Percentiles rank a stretch among this genome's conserved stretches.
These are phyloP conservation scores for Cercospora sp. DNA, from an alignment of 2,329 filamentous ascomycete species.

Conservation along the genomic window DNA sequence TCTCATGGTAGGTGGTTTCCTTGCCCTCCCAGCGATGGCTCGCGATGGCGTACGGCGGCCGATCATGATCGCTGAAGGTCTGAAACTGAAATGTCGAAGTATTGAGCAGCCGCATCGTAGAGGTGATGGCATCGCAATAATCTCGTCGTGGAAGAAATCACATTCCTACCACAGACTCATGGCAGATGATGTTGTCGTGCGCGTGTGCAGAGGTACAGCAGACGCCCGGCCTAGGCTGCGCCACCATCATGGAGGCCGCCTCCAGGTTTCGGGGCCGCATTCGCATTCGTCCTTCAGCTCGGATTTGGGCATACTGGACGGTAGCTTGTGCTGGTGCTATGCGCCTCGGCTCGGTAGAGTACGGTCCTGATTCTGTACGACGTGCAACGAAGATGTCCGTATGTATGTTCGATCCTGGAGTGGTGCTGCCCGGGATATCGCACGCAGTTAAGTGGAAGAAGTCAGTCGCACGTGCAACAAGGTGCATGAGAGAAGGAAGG, in stretches of 20 bases:
- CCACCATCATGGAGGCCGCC: neutral
- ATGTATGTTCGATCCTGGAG: neutral
- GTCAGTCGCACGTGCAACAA: neutral
- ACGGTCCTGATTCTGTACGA: neutral
- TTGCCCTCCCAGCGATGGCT: conserved; percentile 9
- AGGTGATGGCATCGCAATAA: neutral
- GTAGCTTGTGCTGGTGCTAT: neutral
- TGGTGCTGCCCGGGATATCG: neutral
- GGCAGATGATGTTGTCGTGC: neutral
- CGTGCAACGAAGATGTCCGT: neutral
- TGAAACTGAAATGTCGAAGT: neutral
- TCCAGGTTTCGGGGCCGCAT: neutral
- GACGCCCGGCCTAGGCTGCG: neutral
- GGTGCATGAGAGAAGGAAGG: neutral
- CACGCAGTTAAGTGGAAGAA: neutral
- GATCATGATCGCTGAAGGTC: neutral
- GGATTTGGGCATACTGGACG: neutral
- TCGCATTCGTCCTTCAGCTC: neutral
- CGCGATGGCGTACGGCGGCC: neutral
- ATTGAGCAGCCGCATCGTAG: conserved; percentile 14
- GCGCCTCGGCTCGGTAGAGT: neutral
- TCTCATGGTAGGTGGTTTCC: conserved; percentile 1
- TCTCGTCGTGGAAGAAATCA: neutral
- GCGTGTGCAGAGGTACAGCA: neutral
- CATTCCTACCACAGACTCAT: neutral